phyloP scores from a whole-genome alignment of 2,329 filamentous ascomycete species.

The Berkeleyomyces rouxiae region DNA sequence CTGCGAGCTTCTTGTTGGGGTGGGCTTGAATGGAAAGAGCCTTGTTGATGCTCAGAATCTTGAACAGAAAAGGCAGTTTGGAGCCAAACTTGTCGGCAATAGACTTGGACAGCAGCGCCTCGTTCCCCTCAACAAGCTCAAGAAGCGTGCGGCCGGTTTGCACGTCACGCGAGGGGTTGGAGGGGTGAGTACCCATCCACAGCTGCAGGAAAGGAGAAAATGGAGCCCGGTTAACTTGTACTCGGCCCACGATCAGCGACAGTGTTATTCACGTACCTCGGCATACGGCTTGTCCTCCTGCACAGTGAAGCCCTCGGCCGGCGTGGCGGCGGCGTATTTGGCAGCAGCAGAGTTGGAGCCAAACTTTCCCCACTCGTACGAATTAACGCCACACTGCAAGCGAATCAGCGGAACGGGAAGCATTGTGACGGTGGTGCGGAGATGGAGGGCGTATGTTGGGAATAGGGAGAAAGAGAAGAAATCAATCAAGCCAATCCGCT shows the following conservation, averaged over 20 bases:
- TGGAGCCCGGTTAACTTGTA: neutral
- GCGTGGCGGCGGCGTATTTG: slow-evolving; percentile 73
- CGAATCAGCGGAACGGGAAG: slow-evolving; percentile 72
- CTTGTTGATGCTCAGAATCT: slow-evolving; percentile 90
- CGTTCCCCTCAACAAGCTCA: slow-evolving; percentile 75
- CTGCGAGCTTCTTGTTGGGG: slow-evolving; percentile 81
- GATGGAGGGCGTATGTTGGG: neutral
- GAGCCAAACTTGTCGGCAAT: slow-evolving; percentile 59
- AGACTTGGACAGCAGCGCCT: slow-evolving; percentile 58
- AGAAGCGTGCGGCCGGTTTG: slow-evolving; percentile 70
- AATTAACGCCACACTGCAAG: slow-evolving; percentile 85
- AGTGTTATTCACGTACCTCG: slow-evolving; percentile 42
- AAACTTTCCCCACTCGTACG: slow-evolving; percentile 97
- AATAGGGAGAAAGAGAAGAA: neutral
- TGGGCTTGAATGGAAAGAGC: slow-evolving; percentile 95
- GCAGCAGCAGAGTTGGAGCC: slow-evolving; percentile 77
- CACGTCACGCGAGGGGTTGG: slow-evolving; percentile 82
- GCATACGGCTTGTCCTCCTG: slow-evolving; percentile 84
- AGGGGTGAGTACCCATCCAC: slow-evolving; percentile 98
- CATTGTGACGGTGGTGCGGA: slow-evolving; percentile 10
- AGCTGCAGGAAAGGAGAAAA: slow-evolving; percentile 36
- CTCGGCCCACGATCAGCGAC: neutral
- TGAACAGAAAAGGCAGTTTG: slow-evolving; percentile 92
- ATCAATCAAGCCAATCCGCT: neutral
- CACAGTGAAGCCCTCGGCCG: slow-evolving; percentile 56